Evolutionary conservation across 225 moss, liverwort and hornwort genomes (phyloP), one percentile per base, ranked within the genome.

Genomic region (Bryum argenteum): DNA sequence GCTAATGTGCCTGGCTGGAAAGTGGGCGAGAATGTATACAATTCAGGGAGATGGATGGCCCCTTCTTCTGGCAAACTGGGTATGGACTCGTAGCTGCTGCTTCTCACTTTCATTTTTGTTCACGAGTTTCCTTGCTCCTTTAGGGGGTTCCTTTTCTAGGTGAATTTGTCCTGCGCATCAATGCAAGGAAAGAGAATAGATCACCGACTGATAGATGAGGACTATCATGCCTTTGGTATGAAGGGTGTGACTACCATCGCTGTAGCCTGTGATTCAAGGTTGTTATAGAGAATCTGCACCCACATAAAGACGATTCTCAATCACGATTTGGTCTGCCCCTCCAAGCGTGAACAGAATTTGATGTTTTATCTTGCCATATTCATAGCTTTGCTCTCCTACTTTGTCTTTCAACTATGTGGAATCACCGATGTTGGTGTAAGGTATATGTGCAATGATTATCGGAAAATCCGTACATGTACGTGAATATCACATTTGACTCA

Each of bases 1-100:
- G 91, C 88, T 28, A 65, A 85, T 78, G 89, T 94, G 58, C 91
- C 88, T 66, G 98, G 94, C 53, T 98, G 94, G 98, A 94, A 90
- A 71, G 91, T 92, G 43, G 94, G 98, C 13, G 91, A 92, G 65
- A 94, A 86, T 70, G 91, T 94, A 2, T 98, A 98, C 81, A 88
- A 87, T 42, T 88, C 89, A 66, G 92, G 94, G 58, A 87, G 92
- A 70, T 98, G 94, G 92, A 91, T 98, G 94, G 54, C 98, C 37
- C 98, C 98, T 21, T 85, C 98, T 54, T 92, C 90, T 57, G 98
- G 98, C 41, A 98, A 98, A 89, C 65, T 89, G 61, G 66, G 81
- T 10, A 70, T 82, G 53, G 83, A 84, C 22, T 84, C 71, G 26
- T 87, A 75, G 62, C 28, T 62, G n/a, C 62, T 74, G 66, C 61